Conservation (phyloP, 306 rosid genomes). For the Citrullus colocynthis region DNA sequence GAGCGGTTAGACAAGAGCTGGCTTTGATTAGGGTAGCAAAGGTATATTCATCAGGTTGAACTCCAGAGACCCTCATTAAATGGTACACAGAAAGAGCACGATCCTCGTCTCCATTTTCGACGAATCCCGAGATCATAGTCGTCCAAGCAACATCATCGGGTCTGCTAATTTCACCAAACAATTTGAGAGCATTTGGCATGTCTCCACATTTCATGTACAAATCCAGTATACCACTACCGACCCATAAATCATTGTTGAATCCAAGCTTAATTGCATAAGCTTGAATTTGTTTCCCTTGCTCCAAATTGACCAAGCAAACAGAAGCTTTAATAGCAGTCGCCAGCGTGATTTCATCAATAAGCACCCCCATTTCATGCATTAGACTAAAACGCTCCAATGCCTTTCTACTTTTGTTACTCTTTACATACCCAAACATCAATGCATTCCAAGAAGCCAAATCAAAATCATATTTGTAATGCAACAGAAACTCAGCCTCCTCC, state of each 20-base stretch:
- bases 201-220: constrained; percentile 84
- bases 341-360: constrained; percentile 39
- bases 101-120: constrained; percentile 69
- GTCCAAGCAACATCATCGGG: constrained; percentile 87
- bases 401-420: constrained; percentile 24
- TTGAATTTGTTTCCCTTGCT: constrained; percentile 66
- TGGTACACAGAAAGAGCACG: constrained; percentile 48
- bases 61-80: constrained; percentile 54
- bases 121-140: constrained; percentile 63
- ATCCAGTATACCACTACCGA: constrained; percentile 53
- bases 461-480: constrained; percentile 34
- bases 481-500: constrained; percentile 49
- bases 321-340: constrained; percentile 68
- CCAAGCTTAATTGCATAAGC: constrained; percentile 36
- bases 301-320: constrained; percentile 40
- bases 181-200: constrained; percentile 31
- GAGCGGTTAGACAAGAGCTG: constrained; percentile 51
- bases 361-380: constrained; percentile 38
- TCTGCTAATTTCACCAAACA: constrained; percentile 42
- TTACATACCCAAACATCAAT: constrained; percentile 57
- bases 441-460: constrained; percentile 81
- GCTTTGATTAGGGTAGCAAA: constrained; percentile 73
- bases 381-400: constrained; percentile 40
- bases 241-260: constrained; percentile 37
- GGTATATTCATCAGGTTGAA: constrained; percentile 66